Evolutionary conservation across 2,329 filamentous ascomycete species (phyloP).

Genomic region (Sclerotinia spermophila): DNA sequence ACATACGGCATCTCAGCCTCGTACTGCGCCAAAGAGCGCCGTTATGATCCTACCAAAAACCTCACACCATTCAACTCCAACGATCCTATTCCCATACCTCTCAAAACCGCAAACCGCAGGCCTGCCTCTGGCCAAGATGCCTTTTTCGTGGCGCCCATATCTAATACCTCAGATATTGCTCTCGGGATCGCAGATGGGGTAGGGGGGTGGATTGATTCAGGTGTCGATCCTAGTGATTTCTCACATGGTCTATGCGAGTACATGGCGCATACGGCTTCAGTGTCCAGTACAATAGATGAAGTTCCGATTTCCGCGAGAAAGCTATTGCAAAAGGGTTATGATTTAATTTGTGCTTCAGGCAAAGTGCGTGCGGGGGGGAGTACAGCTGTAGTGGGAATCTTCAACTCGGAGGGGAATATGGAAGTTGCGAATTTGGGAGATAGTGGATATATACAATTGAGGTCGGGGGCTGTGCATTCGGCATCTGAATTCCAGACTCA

Average conservation of each 20-base stretch:
- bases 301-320: slow-evolving; percentile 56
- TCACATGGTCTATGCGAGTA: slow-evolving; percentile 90
- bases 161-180: slow-evolving; percentile 63
- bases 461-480: slow-evolving; percentile 79
- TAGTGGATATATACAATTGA: slow-evolving; percentile 85
- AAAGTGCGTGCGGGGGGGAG: slow-evolving; percentile 79
- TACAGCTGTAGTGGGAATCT: slow-evolving; percentile 85
- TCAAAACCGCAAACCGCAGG: slow-evolving; percentile 55
- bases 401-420: slow-evolving; percentile 66
- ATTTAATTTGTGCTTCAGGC: slow-evolving; percentile 71
- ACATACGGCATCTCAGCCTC: slow-evolving; percentile 71
- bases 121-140: slow-evolving; percentile 89
- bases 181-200: slow-evolving; percentile 93
- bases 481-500: slow-evolving; percentile 87
- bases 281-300: slow-evolving; percentile 31
- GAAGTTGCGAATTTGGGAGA: slow-evolving; percentile 94
- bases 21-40: slow-evolving; percentile 68
- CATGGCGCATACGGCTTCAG: slow-evolving; percentile 72
- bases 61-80: slow-evolving; percentile 68
- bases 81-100: slow-evolving; percentile 51
- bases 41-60: slow-evolving; percentile 65
- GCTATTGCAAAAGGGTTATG: slow-evolving; percentile 80
- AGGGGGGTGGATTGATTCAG: slow-evolving; percentile 89
- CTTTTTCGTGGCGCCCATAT: slow-evolving; percentile 82
- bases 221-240: slow-evolving; percentile 92